Conservation (phyloP, 192 early-diverging fungal species). For the Coemansia reversa region DNA sequence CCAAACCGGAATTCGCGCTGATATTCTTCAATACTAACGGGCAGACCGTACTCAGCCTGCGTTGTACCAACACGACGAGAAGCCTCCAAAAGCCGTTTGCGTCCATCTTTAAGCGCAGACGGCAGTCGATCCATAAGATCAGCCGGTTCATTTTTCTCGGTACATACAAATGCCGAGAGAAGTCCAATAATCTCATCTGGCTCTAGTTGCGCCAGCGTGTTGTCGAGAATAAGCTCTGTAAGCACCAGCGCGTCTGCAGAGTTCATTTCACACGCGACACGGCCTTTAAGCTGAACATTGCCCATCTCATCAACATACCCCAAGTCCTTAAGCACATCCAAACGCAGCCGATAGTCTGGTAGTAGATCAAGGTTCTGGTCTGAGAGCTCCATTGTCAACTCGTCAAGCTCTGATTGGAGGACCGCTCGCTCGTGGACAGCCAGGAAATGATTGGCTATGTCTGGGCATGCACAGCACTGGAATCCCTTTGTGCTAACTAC, state of each 20-base stretch:
- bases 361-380: constrained; percentile 91
- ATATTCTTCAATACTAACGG: constrained; percentile 47
- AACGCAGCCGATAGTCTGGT: constrained; percentile 88
- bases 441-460: constrained; percentile 54
- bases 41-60: constrained; percentile 71
- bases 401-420: constrained; percentile 69
- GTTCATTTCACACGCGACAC: constrained; percentile 97
- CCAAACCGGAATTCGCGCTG: constrained; percentile 72
- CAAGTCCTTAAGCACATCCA: constrained; percentile 80
- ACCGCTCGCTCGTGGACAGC: constrained; percentile 58
- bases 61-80: constrained; percentile 69
- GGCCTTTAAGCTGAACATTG: constrained; percentile 92
- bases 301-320: constrained; percentile 80
- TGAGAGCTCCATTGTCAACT: constrained; percentile 75
- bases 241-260: constrained; percentile 92
- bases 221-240: constrained; percentile 93
- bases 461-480: constrained; percentile 47
- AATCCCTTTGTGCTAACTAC: constrained; percentile 34
- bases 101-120: constrained; percentile 36
- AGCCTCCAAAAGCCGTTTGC: constrained; percentile 67
- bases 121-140: constrained; percentile 39
- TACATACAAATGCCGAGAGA: constrained; percentile 92
- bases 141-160: constrained; percentile 72
- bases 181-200: constrained; percentile 93
- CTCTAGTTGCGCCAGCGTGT: constrained; percentile 83